These are phyloP conservation scores for Cryphonectria japonica DNA, from an alignment of 2,329 filamentous ascomycete species.

Conservation along the genomic window DNA sequence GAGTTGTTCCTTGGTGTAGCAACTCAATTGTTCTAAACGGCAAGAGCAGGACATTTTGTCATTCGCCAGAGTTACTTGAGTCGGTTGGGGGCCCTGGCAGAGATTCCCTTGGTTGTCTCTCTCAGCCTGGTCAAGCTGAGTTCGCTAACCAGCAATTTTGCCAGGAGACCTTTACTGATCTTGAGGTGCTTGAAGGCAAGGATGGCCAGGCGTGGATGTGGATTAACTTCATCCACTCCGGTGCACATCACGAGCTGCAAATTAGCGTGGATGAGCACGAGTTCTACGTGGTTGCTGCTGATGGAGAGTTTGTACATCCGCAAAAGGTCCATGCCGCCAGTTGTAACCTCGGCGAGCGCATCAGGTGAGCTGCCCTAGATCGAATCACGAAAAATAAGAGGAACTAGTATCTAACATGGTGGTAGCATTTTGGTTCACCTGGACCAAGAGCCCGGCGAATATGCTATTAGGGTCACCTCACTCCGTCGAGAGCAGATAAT, in stretches of 20 bases:
- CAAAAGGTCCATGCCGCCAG: slow-evolving; percentile 30
- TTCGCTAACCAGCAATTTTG: slow-evolving; percentile 28
- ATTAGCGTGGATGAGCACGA: slow-evolving; percentile 31
- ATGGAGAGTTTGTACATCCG: slow-evolving; percentile 31
- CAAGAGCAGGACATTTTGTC: slow-evolving; percentile 28
- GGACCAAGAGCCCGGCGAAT: slow-evolving; percentile 27
- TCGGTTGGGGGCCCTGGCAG: slow-evolving; percentile 23
- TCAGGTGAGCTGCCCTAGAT: slow-evolving; percentile 22
- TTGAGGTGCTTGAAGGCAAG: slow-evolving; percentile 28
- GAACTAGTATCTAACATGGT: not conserved
- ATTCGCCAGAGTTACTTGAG: slow-evolving; percentile 23
- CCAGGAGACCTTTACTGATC: slow-evolving; percentile 24
- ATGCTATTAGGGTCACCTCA: slow-evolving; percentile 29
- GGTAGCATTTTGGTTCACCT: slow-evolving; percentile 28
- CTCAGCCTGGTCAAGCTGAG: slow-evolving; percentile 18
- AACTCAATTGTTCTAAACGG: slow-evolving; percentile 29
- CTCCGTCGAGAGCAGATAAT: slow-evolving; percentile 31
- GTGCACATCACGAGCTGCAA: slow-evolving; percentile 29
- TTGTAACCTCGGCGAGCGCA: slow-evolving; percentile 31
- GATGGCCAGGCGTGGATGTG: slow-evolving; percentile 24
- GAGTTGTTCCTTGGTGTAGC: slow-evolving; percentile 30
- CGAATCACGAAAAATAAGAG: not conserved
- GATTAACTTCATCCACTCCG: slow-evolving; percentile 32
- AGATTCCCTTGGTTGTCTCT: slow-evolving; percentile 26
- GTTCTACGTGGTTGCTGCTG: slow-evolving; percentile 30